A percentile compares a stretch with the other conserved stretches of the same genome.
phyloP scores from a whole-genome alignment of 1,284 basidiomycete species.

The Malassezia pachydermatis region DNA sequence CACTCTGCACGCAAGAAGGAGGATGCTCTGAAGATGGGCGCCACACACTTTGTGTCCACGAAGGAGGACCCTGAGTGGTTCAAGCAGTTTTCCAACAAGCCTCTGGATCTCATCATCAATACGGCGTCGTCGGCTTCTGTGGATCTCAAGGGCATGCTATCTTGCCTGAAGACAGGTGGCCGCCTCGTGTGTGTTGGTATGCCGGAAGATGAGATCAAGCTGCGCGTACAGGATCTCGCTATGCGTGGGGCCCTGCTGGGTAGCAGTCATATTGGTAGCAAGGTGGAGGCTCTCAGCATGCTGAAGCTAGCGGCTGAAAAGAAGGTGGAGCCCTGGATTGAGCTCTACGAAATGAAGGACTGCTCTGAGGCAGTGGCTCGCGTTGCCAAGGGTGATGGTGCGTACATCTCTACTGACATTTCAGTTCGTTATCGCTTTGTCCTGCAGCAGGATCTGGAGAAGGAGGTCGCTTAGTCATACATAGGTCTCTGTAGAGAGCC shows the following conservation, averaged over 20 bases:
- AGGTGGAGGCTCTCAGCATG: slow-evolving; percentile 55
- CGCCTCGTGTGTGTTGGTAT: slow-evolving; percentile 56
- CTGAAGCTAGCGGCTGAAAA: slow-evolving; percentile 38
- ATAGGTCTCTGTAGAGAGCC: neutral
- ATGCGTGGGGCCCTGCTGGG: slow-evolving; percentile 50
- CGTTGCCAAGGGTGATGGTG: slow-evolving; percentile 54
- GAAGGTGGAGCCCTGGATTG: slow-evolving; percentile 50
- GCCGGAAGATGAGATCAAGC: slow-evolving; percentile 50
- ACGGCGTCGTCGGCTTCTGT: slow-evolving; percentile 51
- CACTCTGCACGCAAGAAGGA: slow-evolving; percentile 57
- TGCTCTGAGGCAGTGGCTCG: slow-evolving; percentile 55
- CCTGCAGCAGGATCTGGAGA: slow-evolving; percentile 29
- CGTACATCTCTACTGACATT: slow-evolving; percentile 47
- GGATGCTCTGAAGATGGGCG: slow-evolving; percentile 60
- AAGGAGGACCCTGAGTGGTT: slow-evolving; percentile 39
- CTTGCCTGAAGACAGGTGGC: slow-evolving; percentile 54
- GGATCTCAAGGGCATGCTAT: slow-evolving; percentile 51
- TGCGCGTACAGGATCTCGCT: slow-evolving; percentile 49
- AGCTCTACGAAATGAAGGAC: slow-evolving; percentile 56
- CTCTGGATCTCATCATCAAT: slow-evolving; percentile 59
- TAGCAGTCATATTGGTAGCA: slow-evolving; percentile 57
- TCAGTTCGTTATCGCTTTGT: slow-evolving; percentile 34
- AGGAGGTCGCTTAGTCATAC: neutral
- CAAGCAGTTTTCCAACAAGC: slow-evolving; percentile 29
- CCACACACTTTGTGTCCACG: slow-evolving; percentile 49